Evolutionary conservation across 2,329 filamentous ascomycete species (phyloP), one percentile per base, ranked within the genome.

Genomic region (Sarocladium kiliense): DNA sequence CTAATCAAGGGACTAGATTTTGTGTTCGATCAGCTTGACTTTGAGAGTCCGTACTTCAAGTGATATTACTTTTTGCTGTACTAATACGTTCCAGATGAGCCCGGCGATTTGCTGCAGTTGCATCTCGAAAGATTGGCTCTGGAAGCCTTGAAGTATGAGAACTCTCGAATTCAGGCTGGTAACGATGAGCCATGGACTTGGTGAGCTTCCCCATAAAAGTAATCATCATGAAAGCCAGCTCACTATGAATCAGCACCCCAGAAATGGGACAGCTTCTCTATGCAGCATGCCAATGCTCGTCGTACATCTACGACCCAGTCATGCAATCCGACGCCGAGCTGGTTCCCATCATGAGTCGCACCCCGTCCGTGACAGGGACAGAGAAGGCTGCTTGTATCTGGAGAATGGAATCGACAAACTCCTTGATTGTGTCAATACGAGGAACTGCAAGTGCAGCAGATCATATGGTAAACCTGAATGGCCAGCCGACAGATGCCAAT

Each of bases 391-490:
- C 58, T 2, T 63, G 62, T 0, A 59, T 63, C 26, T 64, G 62
- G 61, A 62, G 59, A 23, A 45, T 51, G 2, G 54, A 55, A 2
- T 37, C 57, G 6, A 53, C 39, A 3, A 58, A 58, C 1, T 56
- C 58, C 1, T 21, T 64, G 1, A 57, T 63, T 37, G 58, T 64
- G 3, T 58, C 62, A 5, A 54, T 64, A 10, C 53, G 62, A 19
- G 63, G 63, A 0, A 63, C 63, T 1, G 59, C 61, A 0, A 58
- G 57, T 30, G 54, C 55, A 25, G 47, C 59, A 2, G 63, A 64
- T 23, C 62, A 64, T 34, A 60, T 63, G 53, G 63, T 64, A 2
- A 64, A 64, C 32, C 54, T 63, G 16, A 63, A 64, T 16, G 41
- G 54, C 4, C 55, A 47, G 21, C 54, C 39, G 16, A 56, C 9